Evolutionary conservation across 2,329 filamentous ascomycete species (phyloP).

Genomic region (Fusarium duplospermum): DNA sequence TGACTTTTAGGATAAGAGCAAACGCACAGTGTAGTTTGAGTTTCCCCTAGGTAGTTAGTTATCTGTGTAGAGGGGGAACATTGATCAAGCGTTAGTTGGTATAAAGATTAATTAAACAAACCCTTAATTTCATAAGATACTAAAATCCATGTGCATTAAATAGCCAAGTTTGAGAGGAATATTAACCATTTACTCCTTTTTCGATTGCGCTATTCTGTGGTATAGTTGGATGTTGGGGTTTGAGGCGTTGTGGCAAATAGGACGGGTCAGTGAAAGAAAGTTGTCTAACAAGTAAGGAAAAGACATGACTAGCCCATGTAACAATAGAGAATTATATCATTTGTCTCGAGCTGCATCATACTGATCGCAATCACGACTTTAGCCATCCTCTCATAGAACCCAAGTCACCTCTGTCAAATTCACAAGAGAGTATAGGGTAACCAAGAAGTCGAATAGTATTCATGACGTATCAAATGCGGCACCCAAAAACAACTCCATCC

Average conservation of each 20-base stretch:
- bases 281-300: too few relatives aligned
- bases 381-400: neutral
- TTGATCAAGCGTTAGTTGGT: neutral
- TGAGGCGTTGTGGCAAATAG: neutral
- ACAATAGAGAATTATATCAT: neutral
- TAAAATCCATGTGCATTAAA: neutral
- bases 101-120: neutral
- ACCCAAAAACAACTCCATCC: conserved; percentile 30
- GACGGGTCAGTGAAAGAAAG: too few relatives aligned
- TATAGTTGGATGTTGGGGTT: neutral
- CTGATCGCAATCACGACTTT: neutral
- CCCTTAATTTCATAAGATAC: neutral
- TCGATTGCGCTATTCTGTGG: neutral
- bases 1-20: neutral
- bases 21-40: neutral
- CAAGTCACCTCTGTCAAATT: neutral
- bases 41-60: too few relatives aligned
- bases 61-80: neutral
- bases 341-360: neutral
- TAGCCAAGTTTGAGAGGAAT: neutral
- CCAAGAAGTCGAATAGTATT: conserved; percentile 9
- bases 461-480: conserved; percentile 11
- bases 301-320: neutral
- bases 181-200: neutral
- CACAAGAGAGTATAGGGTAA: neutral